A percentile compares a stretch with the other conserved stretches of the same genome.
Conservation (phyloP, 306 rosid genomes). For the Dalbergia oliveri region DNA sequence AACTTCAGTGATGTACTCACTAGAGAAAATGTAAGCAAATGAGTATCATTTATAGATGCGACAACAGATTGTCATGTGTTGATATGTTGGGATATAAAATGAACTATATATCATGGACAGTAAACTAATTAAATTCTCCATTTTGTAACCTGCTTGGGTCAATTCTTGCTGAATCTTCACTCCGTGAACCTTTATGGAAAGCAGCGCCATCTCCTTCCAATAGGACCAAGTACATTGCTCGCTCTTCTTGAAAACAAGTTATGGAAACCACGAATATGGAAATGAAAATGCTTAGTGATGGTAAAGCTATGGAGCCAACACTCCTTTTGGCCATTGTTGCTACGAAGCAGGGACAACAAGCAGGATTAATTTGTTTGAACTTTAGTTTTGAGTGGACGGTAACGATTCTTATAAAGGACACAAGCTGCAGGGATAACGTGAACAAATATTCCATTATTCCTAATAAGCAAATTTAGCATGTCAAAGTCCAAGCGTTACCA, state of each 20-base stretch:
- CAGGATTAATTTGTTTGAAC: neutral
- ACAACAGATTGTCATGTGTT: neutral
- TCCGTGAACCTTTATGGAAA: slow-evolving; percentile 49
- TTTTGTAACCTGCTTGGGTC: slow-evolving; percentile 47
- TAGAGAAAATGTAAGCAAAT: neutral
- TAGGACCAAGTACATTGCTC: slow-evolving; percentile 70
- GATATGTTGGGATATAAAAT: neutral
- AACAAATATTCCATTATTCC: slow-evolving; percentile 3
- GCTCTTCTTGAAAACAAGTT: slow-evolving; percentile 59
- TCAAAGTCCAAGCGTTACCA: slow-evolving; percentile 36
- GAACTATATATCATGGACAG: neutral
- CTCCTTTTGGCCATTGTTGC: slow-evolving; percentile 43
- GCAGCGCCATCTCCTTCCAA: slow-evolving; percentile 67
- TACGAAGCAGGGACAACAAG: neutral
- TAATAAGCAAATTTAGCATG: neutral
- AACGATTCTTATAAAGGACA: slow-evolving; percentile 13
- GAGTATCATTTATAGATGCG: neutral
- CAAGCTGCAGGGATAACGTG: slow-evolving; percentile 39
- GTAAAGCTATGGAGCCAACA: slow-evolving; percentile 19
- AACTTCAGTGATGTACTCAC: neutral
- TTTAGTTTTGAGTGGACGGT: slow-evolving; percentile 6
- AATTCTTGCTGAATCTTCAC: slow-evolving; percentile 37
- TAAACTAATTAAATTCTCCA: neutral
- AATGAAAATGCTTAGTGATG: slow-evolving; percentile 24
- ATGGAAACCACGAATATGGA: slow-evolving; percentile 33